Conservation (phyloP, 2,329 filamentous ascomycete species). For the Paraconiothyrium brasiliense region DNA sequence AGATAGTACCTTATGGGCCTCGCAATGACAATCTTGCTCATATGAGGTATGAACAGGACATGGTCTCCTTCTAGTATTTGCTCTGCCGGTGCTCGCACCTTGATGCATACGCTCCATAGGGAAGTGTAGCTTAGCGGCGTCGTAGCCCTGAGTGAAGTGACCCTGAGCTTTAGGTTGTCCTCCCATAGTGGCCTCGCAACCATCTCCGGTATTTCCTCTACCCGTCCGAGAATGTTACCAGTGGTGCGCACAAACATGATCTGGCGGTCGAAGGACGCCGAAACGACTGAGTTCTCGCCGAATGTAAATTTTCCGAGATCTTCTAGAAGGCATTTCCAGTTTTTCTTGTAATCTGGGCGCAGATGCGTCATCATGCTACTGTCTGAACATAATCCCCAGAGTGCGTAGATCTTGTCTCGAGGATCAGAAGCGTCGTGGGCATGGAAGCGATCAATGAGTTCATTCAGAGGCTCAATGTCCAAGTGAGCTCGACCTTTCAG, state of each 20-base stretch:
- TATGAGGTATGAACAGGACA: not conserved
- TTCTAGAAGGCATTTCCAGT: slow-evolving; percentile 5
- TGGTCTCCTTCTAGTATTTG: not conserved
- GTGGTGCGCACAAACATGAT: not conserved
- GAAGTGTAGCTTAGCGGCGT: not conserved
- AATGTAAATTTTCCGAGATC: slow-evolving; percentile 7
- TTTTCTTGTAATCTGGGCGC: slow-evolving; percentile 14
- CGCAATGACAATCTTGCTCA: slow-evolving; percentile 1
- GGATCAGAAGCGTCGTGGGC: slow-evolving; percentile 15
- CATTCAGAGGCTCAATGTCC: slow-evolving; percentile 9
- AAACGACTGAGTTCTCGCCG: not conserved
- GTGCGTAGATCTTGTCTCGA: slow-evolving; percentile 19
- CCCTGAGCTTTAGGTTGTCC: not conserved
- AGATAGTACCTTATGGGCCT: not conserved
- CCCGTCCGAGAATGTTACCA: not conserved
- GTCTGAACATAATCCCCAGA: slow-evolving; percentile 15
- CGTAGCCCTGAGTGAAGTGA: not conserved
- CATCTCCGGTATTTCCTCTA: not conserved
- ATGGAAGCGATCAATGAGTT: slow-evolving; percentile 21
- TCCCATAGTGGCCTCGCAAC: not conserved
- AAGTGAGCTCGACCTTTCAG: slow-evolving; percentile 10
- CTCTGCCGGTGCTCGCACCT: not conserved
- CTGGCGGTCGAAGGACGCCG: not conserved
- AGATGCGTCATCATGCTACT: not conserved
- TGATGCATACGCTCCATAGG: not conserved